A percentile compares a stretch with the other conserved stretches of the same genome.
Evolutionary conservation across 495 filamentous ascomycete genomes (phyloP).

Genomic region (Aspergillus coremiiformis): DNA sequence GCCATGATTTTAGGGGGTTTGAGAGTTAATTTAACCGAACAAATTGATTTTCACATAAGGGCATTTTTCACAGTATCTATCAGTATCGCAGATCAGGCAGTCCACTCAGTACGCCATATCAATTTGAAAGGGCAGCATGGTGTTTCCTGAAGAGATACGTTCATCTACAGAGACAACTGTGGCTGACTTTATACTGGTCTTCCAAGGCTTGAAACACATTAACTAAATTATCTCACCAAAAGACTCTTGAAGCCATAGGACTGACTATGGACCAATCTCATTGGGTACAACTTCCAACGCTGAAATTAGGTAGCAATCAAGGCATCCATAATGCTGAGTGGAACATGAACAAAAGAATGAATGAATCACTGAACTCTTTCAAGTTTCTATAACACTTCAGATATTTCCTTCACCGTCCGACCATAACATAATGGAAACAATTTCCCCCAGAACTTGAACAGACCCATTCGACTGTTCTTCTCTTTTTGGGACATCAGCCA

Average conservation of each 20-base stretch:
- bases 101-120: not conserved
- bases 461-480: constrained; percentile 5
- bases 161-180: not conserved
- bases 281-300: not conserved
- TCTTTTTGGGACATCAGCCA: constrained; percentile 27
- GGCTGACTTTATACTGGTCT: not conserved
- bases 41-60: not conserved
- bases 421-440: constrained; percentile 35
- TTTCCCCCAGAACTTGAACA: constrained; percentile 30
- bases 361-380: not conserved
- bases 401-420: constrained; percentile 26
- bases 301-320: constrained; percentile 2
- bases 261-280: not conserved
- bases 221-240: not conserved
- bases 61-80: not conserved
- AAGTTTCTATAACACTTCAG: constrained; percentile 15
- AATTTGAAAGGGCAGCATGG: not conserved
- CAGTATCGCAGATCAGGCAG: not conserved
- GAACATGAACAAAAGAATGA: too few species aligned
- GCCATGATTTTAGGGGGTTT: not conserved
- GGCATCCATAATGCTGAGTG: too few species aligned
- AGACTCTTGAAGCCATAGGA: not conserved
- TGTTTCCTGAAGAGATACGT: not conserved
- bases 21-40: not conserved
- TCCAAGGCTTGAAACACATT: not conserved